phyloP scores from a whole-genome alignment of 2,329 filamentous ascomycete genomes.

The Aureobasidium sp. region DNA sequence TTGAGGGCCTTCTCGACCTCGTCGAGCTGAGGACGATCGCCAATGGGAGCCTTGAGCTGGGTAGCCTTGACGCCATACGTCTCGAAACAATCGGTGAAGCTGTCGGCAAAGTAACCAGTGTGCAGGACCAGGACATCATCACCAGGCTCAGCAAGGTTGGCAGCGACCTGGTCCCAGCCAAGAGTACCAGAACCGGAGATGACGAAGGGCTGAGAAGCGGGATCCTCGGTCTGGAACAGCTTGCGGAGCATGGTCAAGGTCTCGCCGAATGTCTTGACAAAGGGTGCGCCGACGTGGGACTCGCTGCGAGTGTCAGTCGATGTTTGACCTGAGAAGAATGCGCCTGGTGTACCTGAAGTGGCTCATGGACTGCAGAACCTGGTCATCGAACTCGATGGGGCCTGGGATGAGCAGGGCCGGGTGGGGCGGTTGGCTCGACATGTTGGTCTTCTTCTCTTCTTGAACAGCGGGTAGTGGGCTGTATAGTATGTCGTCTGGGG shows the following conservation, averaged over 20 bases:
- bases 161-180: conserved; percentile 93
- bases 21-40: conserved; percentile 73
- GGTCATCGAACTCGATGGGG: conserved; percentile 98
- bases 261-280: conserved; percentile 87
- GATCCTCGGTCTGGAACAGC: conserved; percentile 83
- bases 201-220: conserved; percentile 80
- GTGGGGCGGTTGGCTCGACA: conserved; percentile 53
- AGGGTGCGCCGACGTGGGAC: conserved; percentile 83
- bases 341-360: conserved; percentile 65
- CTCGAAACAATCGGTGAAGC: conserved; percentile 83
- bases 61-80: conserved; percentile 87
- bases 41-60: conserved; percentile 82
- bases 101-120: conserved; percentile 95
- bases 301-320: conserved; percentile 50
- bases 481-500: conserved; percentile 48
- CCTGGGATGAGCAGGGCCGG: conserved; percentile 87
- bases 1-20: conserved; percentile 84
- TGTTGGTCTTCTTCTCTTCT: conserved; percentile 31
- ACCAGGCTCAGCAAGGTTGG: conserved; percentile 81
- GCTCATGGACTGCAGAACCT: conserved; percentile 86
- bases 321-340: neutral
- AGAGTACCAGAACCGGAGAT: conserved; percentile 91
- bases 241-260: conserved; percentile 79
- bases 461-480: conserved; percentile 17
- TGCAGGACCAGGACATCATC: conserved; percentile 89